Evolutionary conservation across 2,329 filamentous ascomycete genomes (phyloP), one percentile per base, ranked within the genome.

Genomic region (Penicillium sclerotigenum): DNA sequence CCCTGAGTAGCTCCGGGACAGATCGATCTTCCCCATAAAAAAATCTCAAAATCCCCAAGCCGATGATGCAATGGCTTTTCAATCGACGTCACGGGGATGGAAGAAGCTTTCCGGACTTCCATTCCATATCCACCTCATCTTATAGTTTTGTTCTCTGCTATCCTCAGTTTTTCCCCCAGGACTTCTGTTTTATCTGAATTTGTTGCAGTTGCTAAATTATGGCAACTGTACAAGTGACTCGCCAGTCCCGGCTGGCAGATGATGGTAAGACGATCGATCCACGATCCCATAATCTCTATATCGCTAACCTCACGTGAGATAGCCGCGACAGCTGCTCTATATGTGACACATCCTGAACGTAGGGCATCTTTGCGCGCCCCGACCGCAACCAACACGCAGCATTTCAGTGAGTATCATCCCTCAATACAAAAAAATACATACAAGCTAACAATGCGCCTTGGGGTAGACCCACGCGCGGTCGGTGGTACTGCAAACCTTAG

Each of bases 321-420:
- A 79, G 85, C 85, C 61, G 84, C 84, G n/a, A 81, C 79, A 11
- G 83, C 85, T 57, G 85, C 85, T 6, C 72, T 87, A 14, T 83
- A 83, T 68, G 81, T 77, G 47, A 82, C 79, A 14, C 76, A 79
- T 66, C 71, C 68, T 37, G 70, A 69, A 65, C 70, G 68, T 34
- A 73, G 65, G 56, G 47, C 66, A 20, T 65, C 68, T n/a, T 52
- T 66, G 38, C 65, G 63, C 18, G 64, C 68, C 43, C 57, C 64
- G 7, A 52, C 58, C 9, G 54, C 58, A 10, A 33, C 51, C 1
- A 63, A 69, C 18, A 50, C 59, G 10, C 48, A 51, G 11, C 31
- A 59, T 18, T 52, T 62, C 31, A 65, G 70, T 71, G 48, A 67
- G 68, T 54, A 36, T 42, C 20, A 14, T 38, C 5, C 29, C 33